These are phyloP conservation scores for Astrephomene gubernaculifera DNA, from an alignment of 139 green algal species.

Conservation along the genomic window DNA sequence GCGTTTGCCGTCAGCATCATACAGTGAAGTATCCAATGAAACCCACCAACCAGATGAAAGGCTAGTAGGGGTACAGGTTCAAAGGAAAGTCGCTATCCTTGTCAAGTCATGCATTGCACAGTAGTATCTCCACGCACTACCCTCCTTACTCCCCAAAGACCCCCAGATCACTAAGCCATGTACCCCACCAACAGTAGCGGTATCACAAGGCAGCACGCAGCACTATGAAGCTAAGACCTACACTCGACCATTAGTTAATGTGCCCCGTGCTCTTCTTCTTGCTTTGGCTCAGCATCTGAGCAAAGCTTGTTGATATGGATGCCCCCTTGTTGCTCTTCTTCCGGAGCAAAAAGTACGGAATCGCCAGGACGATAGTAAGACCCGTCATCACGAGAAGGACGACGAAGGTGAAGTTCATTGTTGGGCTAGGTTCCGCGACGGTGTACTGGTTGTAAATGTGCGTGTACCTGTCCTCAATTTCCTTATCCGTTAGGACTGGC, in stretches of 20 bases:
- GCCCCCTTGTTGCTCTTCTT: slow-evolving; percentile 42
- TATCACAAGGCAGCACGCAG: too few species aligned
- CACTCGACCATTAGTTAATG: slow-evolving; percentile 71
- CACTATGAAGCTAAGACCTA: too few species aligned
- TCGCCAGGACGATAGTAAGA: slow-evolving; percentile 68
- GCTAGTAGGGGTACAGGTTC: too few species aligned
- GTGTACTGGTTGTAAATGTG: slow-evolving; percentile 66
- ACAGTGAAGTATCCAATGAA: too few species aligned
- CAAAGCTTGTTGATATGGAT: slow-evolving; percentile 60
- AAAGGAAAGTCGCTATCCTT: too few species aligned
- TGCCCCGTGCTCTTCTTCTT: slow-evolving; percentile 71
- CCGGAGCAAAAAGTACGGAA: slow-evolving; percentile 68
- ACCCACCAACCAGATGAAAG: too few species aligned
- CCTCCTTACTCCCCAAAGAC: too few species aligned
- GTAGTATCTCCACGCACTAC: too few species aligned
- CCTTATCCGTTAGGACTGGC: slow-evolving; percentile 59
- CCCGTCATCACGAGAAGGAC: slow-evolving; percentile 69
- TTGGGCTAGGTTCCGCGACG: slow-evolving; percentile 61
- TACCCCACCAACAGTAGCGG: too few species aligned
- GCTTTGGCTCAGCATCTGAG: slow-evolving; percentile 66
- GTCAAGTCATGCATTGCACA: too few species aligned
- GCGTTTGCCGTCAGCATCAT: too few species aligned
- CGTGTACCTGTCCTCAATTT: slow-evolving; percentile 68
- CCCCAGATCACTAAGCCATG: too few species aligned
- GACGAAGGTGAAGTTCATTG: slow-evolving; percentile 72